phyloP scores from a whole-genome alignment of 305 asterid species.

The Striga hermonthica region DNA sequence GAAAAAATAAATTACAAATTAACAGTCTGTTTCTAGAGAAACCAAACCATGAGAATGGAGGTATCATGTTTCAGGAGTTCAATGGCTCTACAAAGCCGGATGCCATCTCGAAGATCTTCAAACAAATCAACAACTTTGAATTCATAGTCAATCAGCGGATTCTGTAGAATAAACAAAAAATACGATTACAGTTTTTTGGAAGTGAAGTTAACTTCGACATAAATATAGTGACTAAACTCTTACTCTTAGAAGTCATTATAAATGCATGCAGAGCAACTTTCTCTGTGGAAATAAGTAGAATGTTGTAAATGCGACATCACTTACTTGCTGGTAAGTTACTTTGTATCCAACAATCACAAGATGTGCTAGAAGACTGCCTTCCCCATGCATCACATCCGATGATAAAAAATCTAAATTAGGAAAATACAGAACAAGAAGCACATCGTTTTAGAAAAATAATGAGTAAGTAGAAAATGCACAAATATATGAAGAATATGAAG shows the following conservation, averaged over 20 bases:
- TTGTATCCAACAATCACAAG: constrained; percentile 82
- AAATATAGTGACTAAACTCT: not conserved
- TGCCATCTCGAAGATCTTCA: constrained; percentile 82
- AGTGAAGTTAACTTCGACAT: constrained; percentile 8
- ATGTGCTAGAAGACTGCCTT: constrained; percentile 87
- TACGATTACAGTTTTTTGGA: constrained; percentile 2
- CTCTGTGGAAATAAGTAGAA: constrained; percentile 2
- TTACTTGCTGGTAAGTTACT: constrained; percentile 81
- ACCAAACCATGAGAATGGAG: constrained; percentile 75
- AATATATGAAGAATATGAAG: constrained; percentile 24
- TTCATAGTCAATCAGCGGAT: constrained; percentile 63
- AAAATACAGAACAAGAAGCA: constrained; percentile 23
- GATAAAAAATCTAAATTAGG: constrained; percentile 63
- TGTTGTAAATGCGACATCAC: constrained; percentile 29
- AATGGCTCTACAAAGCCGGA: constrained; percentile 79
- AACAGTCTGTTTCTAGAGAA: constrained; percentile 24
- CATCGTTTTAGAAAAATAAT: constrained; percentile 24
- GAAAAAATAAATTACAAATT: constrained; percentile 9
- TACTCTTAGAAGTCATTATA: not conserved
- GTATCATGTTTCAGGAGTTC: constrained; percentile 75
- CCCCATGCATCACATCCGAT: constrained; percentile 97
- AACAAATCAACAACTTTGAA: constrained; percentile 69
- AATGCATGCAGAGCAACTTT: not conserved
- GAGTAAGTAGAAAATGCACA: constrained; percentile 31
- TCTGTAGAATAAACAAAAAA: constrained; percentile 44